Percentiles rank a stretch among this genome's conserved stretches.
These are phyloP conservation scores for Capsicum rhomboideum DNA, from an alignment of 257 asterid species.

Conservation along the genomic window DNA sequence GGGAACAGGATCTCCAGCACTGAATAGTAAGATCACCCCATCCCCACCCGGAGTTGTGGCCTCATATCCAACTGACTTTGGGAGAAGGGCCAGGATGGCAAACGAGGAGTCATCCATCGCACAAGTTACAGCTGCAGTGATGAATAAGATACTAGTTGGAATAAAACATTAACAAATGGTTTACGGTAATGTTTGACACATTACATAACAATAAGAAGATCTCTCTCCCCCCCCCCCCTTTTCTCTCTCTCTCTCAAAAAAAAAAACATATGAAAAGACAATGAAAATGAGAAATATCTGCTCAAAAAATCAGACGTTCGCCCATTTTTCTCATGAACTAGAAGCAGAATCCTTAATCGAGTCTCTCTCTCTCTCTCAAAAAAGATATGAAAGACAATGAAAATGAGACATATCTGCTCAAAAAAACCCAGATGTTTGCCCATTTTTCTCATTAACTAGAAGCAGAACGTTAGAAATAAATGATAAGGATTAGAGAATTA, in stretches of 20 bases:
- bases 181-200: not conserved
- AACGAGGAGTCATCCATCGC: slow-evolving; percentile 51
- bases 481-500: not conserved
- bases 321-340: not conserved
- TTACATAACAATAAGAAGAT: not conserved
- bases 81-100: slow-evolving; percentile 64
- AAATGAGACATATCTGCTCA: too few species aligned
- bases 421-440: not conserved
- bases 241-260: not conserved
- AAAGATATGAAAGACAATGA: too few species aligned
- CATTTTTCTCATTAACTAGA: not conserved
- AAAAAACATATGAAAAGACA: too few species aligned
- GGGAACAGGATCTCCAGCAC: slow-evolving; percentile 59
- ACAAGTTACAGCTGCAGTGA: slow-evolving; percentile 63
- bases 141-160: slow-evolving; percentile 6
- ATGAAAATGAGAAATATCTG: too few species aligned
- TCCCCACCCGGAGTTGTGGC: slow-evolving; percentile 23
- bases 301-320: too few species aligned
- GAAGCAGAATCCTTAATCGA: not conserved
- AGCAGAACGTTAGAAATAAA: not conserved
- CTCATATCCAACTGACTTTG: slow-evolving; percentile 20
- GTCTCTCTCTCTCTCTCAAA: not conserved
- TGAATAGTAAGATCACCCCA: slow-evolving; percentile 60
- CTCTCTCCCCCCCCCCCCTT: too few species aligned
- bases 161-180: not conserved